These are phyloP conservation scores for Rosa rugosa DNA, from an alignment of 306 rosid genomes.

Conservation along the genomic window DNA sequence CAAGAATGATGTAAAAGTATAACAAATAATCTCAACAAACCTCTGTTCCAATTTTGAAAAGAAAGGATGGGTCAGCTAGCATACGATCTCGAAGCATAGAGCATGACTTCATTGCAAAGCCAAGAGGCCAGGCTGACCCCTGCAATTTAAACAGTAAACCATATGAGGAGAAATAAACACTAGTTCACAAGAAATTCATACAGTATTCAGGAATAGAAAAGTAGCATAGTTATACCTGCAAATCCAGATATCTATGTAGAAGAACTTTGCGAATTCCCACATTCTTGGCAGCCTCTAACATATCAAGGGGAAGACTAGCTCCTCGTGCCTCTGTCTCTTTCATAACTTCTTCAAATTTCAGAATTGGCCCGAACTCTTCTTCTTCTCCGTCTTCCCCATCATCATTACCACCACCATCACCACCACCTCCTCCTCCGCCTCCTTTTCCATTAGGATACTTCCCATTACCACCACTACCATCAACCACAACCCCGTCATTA, in stretches of 20 bases:
- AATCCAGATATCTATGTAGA: conserved; percentile 45
- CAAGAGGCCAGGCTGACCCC: conserved; percentile 78
- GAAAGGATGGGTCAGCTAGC: conserved; percentile 89
- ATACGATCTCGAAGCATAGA: conserved; percentile 76
- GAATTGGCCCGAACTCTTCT: conserved; percentile 44
- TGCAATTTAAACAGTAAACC: conserved; percentile 29
- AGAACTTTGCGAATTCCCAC: conserved; percentile 50
- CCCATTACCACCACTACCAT: conserved; percentile 32
- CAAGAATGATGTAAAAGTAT: conserved; percentile 7
- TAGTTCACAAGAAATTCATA: neutral
- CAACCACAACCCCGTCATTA: conserved; percentile 27
- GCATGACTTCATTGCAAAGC: conserved; percentile 71
- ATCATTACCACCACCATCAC: conserved; percentile 15
- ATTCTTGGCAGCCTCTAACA: conserved; percentile 53
- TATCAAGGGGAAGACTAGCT: conserved; percentile 43
- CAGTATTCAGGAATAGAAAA: neutral
- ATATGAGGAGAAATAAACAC: conserved; percentile 7
- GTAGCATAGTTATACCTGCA: conserved; percentile 34
- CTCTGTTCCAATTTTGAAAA: conserved; percentile 94
- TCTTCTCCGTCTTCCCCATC: conserved; percentile 33
- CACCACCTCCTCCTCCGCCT: conserved; percentile 21
- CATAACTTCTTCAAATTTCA: conserved; percentile 51
- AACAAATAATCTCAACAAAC: conserved; percentile 47
- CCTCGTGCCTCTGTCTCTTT: conserved; percentile 41
- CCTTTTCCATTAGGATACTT: conserved; percentile 10